Conservation (phyloP, 768 basidiomycete species). For the Boletus eberwhitei region DNA sequence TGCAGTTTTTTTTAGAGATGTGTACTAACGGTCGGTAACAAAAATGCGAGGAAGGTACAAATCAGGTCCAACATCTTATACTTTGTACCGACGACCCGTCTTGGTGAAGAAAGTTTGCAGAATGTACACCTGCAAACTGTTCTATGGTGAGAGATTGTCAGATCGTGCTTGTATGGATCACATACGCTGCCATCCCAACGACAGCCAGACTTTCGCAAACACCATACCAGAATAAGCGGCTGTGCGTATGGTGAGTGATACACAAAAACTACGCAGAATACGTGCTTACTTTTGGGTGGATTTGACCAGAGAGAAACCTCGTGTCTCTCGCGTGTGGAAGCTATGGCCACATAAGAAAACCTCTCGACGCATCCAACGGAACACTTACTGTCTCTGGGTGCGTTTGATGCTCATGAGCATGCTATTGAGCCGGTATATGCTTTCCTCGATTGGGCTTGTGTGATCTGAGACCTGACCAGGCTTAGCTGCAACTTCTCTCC, state of each 20-base stretch:
- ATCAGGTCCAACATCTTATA: conserved; percentile 40
- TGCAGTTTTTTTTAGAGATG: neutral
- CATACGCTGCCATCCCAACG: conserved; percentile 86
- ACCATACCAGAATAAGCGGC: conserved; percentile 93
- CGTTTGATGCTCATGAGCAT: conserved; percentile 88
- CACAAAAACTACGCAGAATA: neutral
- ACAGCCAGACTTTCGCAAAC: conserved; percentile 75
- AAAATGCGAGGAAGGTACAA: conserved; percentile 7
- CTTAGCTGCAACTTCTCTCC: conserved; percentile 85
- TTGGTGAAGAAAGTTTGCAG: conserved; percentile 97
- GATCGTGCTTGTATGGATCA: conserved; percentile 13
- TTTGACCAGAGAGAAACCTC: conserved; percentile 90
- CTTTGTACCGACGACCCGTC: conserved; percentile 86
- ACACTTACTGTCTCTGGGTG: conserved; percentile 86
- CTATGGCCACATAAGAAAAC: conserved; percentile 38
- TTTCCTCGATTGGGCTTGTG: conserved; percentile 91
- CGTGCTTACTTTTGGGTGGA: conserved; percentile 75
- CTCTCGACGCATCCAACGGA: neutral
- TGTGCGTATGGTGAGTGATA: conserved; percentile 27
- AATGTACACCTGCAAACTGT: conserved; percentile 84
- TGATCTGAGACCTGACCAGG: conserved; percentile 88
- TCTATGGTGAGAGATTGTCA: conserved; percentile 6
- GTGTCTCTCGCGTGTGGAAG: conserved; percentile 91
- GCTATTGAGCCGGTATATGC: conserved; percentile 85
- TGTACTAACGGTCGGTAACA: neutral